These are phyloP conservation scores for Xylaria castorea DNA, from an alignment of 495 filamentous ascomycete species.

Conservation along the genomic window DNA sequence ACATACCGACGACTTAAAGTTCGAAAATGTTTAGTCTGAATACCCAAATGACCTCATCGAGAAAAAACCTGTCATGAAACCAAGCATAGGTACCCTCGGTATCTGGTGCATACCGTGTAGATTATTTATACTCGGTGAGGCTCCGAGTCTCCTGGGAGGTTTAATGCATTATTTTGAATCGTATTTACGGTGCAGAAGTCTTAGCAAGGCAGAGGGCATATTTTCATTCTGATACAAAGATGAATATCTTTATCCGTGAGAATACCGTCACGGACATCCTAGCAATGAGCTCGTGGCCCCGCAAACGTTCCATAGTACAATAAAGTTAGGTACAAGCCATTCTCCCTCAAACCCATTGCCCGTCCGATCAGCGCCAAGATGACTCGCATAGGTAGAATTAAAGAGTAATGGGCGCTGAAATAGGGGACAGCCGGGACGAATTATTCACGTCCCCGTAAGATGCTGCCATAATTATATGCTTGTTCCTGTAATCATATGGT, in stretches of 20 bases:
- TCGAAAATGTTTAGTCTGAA: neutral
- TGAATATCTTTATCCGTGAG: constrained; percentile 9
- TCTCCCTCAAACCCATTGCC: constrained; percentile 11
- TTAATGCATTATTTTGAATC: neutral
- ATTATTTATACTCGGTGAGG: neutral
- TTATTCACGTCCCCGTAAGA: neutral
- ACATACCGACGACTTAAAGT: neutral
- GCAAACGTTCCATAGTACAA: constrained; percentile 27
- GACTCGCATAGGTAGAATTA: constrained; percentile 29
- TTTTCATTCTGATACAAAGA: constrained; percentile 26
- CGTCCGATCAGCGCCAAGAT: neutral
- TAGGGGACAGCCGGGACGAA: constrained; percentile 24
- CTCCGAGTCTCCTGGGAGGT: neutral
- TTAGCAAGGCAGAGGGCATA: constrained; percentile 2
- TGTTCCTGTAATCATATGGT: constrained; percentile 29
- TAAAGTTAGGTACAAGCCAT: constrained; percentile 22
- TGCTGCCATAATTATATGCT: constrained; percentile 30
- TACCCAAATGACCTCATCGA: neutral
- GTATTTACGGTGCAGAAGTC: neutral
- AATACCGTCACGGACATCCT: constrained; percentile 12
- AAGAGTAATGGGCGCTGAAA: constrained; percentile 35
- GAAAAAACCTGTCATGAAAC: neutral
- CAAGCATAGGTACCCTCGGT: neutral
- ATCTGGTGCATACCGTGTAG: neutral
- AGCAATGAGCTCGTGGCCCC: constrained; percentile 9